Percentiles rank a stretch among this genome's conserved stretches.
Conservation (phyloP, 75 land plant species). For the Cunninghamia lanceolata region DNA sequence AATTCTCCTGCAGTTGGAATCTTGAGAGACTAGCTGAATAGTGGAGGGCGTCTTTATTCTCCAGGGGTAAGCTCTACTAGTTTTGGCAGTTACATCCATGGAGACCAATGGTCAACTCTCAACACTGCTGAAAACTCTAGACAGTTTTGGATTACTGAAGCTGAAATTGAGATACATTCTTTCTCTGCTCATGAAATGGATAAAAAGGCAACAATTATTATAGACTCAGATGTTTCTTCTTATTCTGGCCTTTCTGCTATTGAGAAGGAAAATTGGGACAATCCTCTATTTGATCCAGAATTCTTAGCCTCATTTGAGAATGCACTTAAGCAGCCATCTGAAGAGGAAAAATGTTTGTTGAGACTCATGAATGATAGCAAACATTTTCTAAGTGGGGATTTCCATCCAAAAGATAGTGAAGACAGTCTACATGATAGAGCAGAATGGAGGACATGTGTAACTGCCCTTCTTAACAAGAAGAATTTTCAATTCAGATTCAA, state of each 20-base stretch:
- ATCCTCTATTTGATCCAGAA: background rate
- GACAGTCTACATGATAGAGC: too few species aligned
- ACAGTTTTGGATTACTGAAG: background rate
- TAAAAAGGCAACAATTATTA: background rate
- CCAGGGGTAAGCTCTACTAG: background rate
- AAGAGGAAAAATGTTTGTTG: background rate
- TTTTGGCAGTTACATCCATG: background rate
- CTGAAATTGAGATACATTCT: background rate
- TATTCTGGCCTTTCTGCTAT: background rate
- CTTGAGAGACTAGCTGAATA: background rate
- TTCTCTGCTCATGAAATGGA: background rate
- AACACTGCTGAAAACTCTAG: background rate
- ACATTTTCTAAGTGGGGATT: too few species aligned
- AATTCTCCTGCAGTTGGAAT: background rate
- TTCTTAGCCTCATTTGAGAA: conserved; percentile 3
- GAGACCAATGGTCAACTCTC: background rate
- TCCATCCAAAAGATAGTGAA: too few species aligned
- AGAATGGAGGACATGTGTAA: too few species aligned
- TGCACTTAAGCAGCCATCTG: background rate
- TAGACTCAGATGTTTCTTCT: background rate
- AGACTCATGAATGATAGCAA: too few species aligned
- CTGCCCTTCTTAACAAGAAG: too few species aligned
- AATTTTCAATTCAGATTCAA: too few species aligned
- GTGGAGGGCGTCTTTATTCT: background rate
- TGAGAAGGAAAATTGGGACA: background rate